Evolutionary conservation across 2,329 filamentous ascomycete genomes (phyloP), one percentile per base, ranked within the genome.

Genomic region (Aspergillus carbonarius): DNA sequence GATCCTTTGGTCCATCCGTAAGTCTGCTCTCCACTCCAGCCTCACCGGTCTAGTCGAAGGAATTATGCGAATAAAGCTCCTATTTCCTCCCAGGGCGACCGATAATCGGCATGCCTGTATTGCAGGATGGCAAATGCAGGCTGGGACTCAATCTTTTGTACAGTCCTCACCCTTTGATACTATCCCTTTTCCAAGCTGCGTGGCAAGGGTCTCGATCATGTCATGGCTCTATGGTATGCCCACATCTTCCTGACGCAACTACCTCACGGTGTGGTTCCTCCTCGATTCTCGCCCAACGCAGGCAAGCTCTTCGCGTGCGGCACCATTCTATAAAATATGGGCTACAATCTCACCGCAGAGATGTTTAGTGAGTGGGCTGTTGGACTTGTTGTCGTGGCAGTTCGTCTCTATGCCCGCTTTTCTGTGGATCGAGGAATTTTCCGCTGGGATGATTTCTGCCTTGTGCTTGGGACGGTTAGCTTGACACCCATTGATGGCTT

Each of bases 331-430:
- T 25, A 9, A 18, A 52, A 15, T 1, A 63, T 63, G 62, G 49
- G 32, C 15, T 66, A 64, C 52, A 66, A 60, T 54, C 37, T 62
- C 5, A 42, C 62, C 13, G 60, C 62, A n/a, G 63, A 66, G 54
- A 59, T 66, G 35, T 66, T 64, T 27, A 57, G 58, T 10, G 62
- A 66, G 46, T 64, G 60, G 58, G 62, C 60, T 13, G 59, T 66
- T 34, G 63, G 63, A 1, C 34, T 64, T 15, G 25, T 64, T 5
- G 25, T 68, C 15, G 54, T 60, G 40, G 58, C 40, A 25, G 34
- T 64, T 23, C 66, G 66, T 17, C 39, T 66, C 12, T 66, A 63
- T 48, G 54, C 64, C 4, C 61, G 66, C 39, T 66, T 60, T 49
- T 58, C 39, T 9, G 52, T 63, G 23, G 60, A 57, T 1, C 60